Percentiles rank a stretch among this genome's conserved stretches.
These are phyloP conservation scores for Podila horticola DNA, from an alignment of 192 early-diverging fungal species.

Conservation along the genomic window DNA sequence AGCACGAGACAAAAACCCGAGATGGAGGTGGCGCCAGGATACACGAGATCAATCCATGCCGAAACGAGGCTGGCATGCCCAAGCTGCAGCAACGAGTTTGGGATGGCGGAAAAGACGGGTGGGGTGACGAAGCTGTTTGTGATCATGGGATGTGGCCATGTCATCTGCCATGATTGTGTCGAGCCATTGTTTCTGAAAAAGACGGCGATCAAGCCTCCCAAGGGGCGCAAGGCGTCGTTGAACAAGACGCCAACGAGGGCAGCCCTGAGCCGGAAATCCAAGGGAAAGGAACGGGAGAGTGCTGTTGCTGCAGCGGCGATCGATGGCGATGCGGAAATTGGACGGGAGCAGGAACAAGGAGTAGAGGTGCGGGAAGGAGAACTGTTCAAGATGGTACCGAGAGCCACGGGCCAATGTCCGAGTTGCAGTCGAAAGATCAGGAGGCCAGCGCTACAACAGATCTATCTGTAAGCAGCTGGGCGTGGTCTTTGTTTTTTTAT, in stretches of 20 bases:
- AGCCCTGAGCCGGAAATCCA: background rate
- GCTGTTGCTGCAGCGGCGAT: background rate
- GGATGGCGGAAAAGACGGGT: background rate
- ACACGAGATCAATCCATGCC: slow-evolving; percentile 1
- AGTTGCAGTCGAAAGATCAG: slow-evolving; percentile 28
- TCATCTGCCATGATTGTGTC: slow-evolving; percentile 28
- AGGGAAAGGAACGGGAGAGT: slow-evolving; percentile 15
- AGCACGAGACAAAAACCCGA: slow-evolving; percentile 1
- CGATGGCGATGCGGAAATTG: slow-evolving; percentile 2
- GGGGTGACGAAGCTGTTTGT: slow-evolving; percentile 25
- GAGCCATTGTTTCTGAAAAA: slow-evolving; percentile 18
- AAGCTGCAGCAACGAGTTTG: slow-evolving; percentile 11
- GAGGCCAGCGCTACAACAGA: slow-evolving; percentile 15
- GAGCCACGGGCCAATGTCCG: slow-evolving; percentile 12
- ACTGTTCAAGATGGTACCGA: slow-evolving; percentile 14
- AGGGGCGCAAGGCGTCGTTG: background rate
- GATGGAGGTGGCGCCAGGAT: slow-evolving; percentile 12
- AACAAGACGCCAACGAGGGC: too few relatives aligned
- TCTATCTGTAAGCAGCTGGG: slow-evolving; percentile 17
- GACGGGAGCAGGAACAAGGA: background rate
- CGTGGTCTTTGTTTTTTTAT: too few relatives aligned
- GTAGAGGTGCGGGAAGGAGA: background rate
- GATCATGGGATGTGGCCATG: slow-evolving; percentile 31
- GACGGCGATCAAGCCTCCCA: slow-evolving; percentile 8
- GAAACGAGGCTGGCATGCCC: slow-evolving; percentile 15